Base-by-base conservation (phyloP, 1,284 basidiomycete genomes). In the Ceratobasidium sp. region DNA sequence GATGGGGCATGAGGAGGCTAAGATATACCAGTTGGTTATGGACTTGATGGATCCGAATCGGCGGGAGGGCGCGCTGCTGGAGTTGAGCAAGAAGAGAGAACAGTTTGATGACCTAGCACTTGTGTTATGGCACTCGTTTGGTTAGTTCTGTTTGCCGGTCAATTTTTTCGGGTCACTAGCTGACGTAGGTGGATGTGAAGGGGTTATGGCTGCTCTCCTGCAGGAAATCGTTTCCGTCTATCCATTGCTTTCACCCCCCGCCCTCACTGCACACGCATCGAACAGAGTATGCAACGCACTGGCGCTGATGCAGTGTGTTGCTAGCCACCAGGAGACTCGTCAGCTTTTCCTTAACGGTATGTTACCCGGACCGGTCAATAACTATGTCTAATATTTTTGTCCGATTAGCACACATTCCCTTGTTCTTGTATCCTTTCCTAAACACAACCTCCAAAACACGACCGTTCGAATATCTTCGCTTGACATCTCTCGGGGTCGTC, bases 191-290 rank as follows among this genome's bases (percentile, higher is more conserved):
- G 23, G n/a, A n/a, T 12, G n/a, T n/a, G 0, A 78, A 98, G 96
- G 97, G 77, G 95, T 99, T 83, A 99, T 99, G 97, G 96, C 97
- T n/a, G 95, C 96, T 2, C 90, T 99, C 62, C 88, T 99, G 46
- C 96, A 99, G 84, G 98, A 99, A 86, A 99, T 99, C 82, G 96
- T 99, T 75, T 96, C 97, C 23, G 98, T 99, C 71, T 99, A 99
- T 85, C 97, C 97, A 0, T 89, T 98, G 69, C 90, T 99, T 65
- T 96, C 95, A 17, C 98, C 98, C 0, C 97, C 98, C 1, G 96
- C 97, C 80, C 91, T 99, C 73, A 98, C 97, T 2, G 98, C 98
- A 0, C 97, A 98, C 85, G 96, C 97, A 68, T 98, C 96, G n/a
- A 99, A 99, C 85, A 92, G 98, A 71, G 98, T 99, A 62, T 99